Evolutionary conservation across 148 eudicot genomes (phyloP), one percentile per base, ranked within the genome.

Genomic region (Talinum fruticosum): DNA sequence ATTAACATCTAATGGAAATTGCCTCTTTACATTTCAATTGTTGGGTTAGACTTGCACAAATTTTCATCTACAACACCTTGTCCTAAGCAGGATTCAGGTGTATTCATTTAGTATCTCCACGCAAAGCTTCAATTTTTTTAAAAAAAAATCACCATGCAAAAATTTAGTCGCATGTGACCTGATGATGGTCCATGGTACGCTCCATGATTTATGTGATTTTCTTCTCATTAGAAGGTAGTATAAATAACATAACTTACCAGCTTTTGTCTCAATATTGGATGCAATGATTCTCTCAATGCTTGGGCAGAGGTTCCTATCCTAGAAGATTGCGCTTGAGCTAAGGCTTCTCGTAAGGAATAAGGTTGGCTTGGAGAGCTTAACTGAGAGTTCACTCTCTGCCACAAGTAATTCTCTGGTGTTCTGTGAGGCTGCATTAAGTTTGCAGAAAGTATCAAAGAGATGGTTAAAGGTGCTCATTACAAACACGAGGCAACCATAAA

Each of bases 361-460:
- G 99, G 99, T 79, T 96, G 99, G 83, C 96, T 93, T 44, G 99
- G 99, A n/a, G 99, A 96, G 74, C 98, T 93, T 76, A 93, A 80
- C 85, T 96, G 99, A 76, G 97, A 93, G 81, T 91, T 96, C 21
- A 87, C 97, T 84, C 92, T 90, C 88, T 93, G 98, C 98, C 97
- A 90, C 84, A 93, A 75, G 83, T 96, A 89, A 70, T 91, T 96
- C 83, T 96, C 99, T 61, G 98, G 93, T 35, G 98, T 92, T 76
- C 98, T 93, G 57, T 92, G 91, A 79, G 98, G 93, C 97, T 96
- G 93, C 85, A 86, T 57, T 37, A 36, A 24, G 28, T 75, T 67
- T 23, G 33, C 54, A 36, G 61, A 24, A 10, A 61, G 6, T 26
- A 26, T 12, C 34, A 65, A 32, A 64, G 41, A 73, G 26, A 29